Evolutionary conservation across 129 eudicot genomes (phyloP), one percentile per base, ranked within the genome.

Genomic region (Daucus carota): DNA sequence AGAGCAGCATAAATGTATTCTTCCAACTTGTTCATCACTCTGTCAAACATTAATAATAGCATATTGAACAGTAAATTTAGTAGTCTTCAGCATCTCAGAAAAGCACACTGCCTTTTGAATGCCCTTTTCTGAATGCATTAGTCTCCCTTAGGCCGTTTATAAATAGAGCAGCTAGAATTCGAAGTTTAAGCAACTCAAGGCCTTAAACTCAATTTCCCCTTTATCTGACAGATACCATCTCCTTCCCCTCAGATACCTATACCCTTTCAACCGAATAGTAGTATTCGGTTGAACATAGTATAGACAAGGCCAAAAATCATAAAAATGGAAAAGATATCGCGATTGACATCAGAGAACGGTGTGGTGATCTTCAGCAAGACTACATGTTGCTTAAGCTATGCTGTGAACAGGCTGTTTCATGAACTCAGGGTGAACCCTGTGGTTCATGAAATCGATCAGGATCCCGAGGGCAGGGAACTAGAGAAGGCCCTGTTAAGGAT

Each of bases 361-460:
- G 65, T 90, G 0, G 79, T 90, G 52, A 75, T 88, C 33, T 88
- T 90, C 66, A 88, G 91, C 88, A 90, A 90, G 82, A 90, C 91
- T 83, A 86, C 85, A 0, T 90, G 96, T 76, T 90, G 93, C 83
- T 70, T 90, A 77, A 82, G 96, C 85, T 88, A 90, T 60, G 88
- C 96, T 4, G 96, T 90, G 73, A 82, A 76, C 82, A 83, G 86
- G 70, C 76, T 90, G 81, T 88, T 90, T 78, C 87, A 79, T 24
- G 93, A 85, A 52, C 85, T 90, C 28, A 79, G 85, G 76, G 91
- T 84, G 6, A 78, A 33, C 18, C 89, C 93, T 0, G 11, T 74
- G 78, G 80, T 90, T 50, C 82, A 84, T 69, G 93, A 90, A 73
- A 45, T 88, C 4, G 96, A 90, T 74, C 85, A 83, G 8, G 89